A percentile compares a stretch with the other conserved stretches of the same genome.
These are phyloP conservation scores for Pleurostoma richardsiae DNA, from an alignment of 2,329 filamentous ascomycete species.

Conservation along the genomic window DNA sequence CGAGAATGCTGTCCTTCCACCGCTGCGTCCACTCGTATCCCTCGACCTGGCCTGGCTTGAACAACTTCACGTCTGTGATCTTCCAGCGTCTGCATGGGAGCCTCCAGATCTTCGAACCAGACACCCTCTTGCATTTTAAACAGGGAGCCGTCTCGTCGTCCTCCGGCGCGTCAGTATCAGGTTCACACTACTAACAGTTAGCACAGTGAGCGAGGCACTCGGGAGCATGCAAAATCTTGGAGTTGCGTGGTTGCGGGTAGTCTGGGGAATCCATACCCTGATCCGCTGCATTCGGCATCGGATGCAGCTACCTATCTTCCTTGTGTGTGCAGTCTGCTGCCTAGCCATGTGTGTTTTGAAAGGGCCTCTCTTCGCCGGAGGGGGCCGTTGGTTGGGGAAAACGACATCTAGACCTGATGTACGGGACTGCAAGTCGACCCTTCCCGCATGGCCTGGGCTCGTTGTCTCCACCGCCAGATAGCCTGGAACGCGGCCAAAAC, in stretches of 20 bases:
- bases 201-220: too few species aligned
- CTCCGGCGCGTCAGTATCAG: constrained; percentile 9
- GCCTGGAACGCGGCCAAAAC: background rate
- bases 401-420: constrained; percentile 12
- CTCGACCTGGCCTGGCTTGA: constrained; percentile 53
- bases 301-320: constrained; percentile 54
- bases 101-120: constrained; percentile 43
- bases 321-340: constrained; percentile 50
- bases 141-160: constrained; percentile 41
- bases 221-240: too few species aligned
- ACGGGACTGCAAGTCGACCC: constrained; percentile 5
- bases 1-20: constrained; percentile 47
- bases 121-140: constrained; percentile 47
- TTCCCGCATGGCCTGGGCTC: constrained; percentile 2
- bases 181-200: too few species aligned
- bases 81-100: constrained; percentile 57
- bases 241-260: too few species aligned
- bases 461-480: constrained; percentile 3
- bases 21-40: constrained; percentile 55
- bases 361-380: constrained; percentile 40
- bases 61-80: constrained; percentile 52
- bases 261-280: constrained; percentile 36
- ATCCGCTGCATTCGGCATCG: constrained; percentile 59
- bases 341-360: constrained; percentile 48
- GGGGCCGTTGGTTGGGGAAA: constrained; percentile 26